Conservation (phyloP, 2,329 filamentous ascomycete genomes). For the Neopestalotiopsis clavispora region DNA sequence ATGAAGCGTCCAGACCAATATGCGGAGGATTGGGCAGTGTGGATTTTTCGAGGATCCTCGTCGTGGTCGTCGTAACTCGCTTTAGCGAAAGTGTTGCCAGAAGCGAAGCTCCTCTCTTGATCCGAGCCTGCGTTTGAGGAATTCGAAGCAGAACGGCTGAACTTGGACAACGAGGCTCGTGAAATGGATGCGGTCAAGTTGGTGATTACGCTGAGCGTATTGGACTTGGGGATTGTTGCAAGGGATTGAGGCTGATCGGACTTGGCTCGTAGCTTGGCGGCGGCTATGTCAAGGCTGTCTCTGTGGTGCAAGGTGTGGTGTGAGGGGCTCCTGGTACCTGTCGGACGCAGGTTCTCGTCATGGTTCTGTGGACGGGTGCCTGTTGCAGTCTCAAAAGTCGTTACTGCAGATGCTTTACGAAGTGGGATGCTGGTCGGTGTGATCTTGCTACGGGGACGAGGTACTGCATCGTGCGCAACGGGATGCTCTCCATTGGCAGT, state of each 20-base stretch:
- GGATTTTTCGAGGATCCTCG: constrained; percentile 36
- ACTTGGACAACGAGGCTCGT: constrained; percentile 37
- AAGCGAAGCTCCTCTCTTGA: constrained; percentile 18
- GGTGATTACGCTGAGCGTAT: constrained; percentile 49
- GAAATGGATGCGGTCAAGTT: constrained; percentile 52
- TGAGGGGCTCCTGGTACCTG: constrained; percentile 13
- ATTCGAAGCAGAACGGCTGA: constrained; percentile 42
- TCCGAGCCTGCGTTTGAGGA: constrained; percentile 24
- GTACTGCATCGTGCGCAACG: neutral
- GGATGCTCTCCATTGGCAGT: constrained; percentile 25
- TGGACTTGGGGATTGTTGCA: constrained; percentile 46
- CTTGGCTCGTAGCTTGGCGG: constrained; percentile 15
- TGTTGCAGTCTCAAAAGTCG: constrained; percentile 21
- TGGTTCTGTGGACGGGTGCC: constrained; percentile 14
- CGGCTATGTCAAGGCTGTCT: constrained; percentile 21
- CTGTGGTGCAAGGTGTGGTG: constrained; percentile 18
- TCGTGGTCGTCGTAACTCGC: constrained; percentile 17
- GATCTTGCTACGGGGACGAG: constrained; percentile 7
- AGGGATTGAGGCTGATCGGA: constrained; percentile 17
- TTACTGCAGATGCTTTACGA: constrained; percentile 21
- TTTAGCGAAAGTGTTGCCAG: neutral
- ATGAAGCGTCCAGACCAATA: constrained; percentile 70
- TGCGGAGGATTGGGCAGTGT: constrained; percentile 48
- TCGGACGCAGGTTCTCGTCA: constrained; percentile 34
- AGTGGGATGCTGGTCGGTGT: constrained; percentile 19